These are phyloP conservation scores for Fusarium austroafricanum DNA, from an alignment of 2,329 filamentous ascomycete genomes.

Conservation along the genomic window DNA sequence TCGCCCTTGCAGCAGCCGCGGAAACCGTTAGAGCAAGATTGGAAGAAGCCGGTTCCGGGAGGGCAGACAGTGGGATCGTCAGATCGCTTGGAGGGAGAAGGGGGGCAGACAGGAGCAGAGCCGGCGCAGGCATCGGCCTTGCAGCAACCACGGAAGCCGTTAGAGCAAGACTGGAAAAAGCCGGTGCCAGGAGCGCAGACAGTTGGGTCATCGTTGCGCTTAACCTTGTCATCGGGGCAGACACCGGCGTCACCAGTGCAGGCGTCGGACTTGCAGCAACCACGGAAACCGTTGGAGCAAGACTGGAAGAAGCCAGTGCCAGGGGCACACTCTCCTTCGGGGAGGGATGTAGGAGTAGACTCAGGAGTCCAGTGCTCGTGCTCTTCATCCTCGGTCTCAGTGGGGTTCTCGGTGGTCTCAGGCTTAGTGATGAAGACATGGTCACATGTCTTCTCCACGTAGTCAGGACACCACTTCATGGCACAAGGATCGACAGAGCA, in stretches of 20 bases:
- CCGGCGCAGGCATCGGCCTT: slow-evolving; percentile 12
- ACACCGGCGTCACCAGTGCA: neutral
- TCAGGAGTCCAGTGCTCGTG: neutral
- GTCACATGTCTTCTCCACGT: slow-evolving; percentile 20
- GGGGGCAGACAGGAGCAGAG: neutral
- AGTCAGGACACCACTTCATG: slow-evolving; percentile 29
- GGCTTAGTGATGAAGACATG: slow-evolving; percentile 15
- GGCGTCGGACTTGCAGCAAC: slow-evolving; percentile 16
- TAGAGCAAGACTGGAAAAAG: slow-evolving; percentile 22
- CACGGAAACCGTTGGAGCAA: slow-evolving; percentile 9
- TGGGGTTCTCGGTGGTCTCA: neutral
- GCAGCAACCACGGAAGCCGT: slow-evolving; percentile 26
- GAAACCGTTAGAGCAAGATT: slow-evolving; percentile 29
- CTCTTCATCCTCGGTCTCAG: neutral
- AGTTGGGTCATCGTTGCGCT: neutral
- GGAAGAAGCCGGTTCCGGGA: slow-evolving; percentile 13
- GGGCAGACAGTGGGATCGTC: slow-evolving; percentile 13
- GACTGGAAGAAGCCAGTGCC: slow-evolving; percentile 16
- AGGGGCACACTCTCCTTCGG: slow-evolving; percentile 6
- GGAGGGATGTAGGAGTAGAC: neutral
- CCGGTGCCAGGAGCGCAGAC: slow-evolving; percentile 15
- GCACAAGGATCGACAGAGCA: slow-evolving; percentile 28
- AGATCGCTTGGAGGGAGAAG: neutral
- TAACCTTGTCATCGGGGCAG: slow-evolving; percentile 3
- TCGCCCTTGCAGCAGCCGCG: slow-evolving; percentile 24